Base-by-base conservation (phyloP, 1,284 basidiomycete species). In the Ustilago curta region DNA sequence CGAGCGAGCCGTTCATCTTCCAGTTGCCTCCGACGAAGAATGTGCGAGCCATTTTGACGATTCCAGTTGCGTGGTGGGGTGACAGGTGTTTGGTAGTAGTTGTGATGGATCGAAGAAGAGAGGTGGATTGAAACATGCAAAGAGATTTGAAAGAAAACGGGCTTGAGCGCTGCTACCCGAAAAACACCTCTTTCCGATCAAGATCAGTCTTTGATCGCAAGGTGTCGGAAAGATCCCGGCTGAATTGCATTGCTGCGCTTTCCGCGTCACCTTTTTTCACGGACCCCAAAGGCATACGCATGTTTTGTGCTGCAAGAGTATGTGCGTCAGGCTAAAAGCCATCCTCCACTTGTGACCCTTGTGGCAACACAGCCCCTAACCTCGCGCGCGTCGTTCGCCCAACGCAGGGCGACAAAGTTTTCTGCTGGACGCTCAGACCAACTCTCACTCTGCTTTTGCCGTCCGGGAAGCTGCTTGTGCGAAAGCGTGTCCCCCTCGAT, bases 1-100 rank as follows among this genome's bases (percentile, higher is more conserved):
- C 75, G 42, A 84, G 40, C 37, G 83, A 81, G 68, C 83, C 83
- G 80, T 84, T 84, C 83, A 84, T 84, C 78, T 84, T 83, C 80
- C 80, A 83, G 78, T 83, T 83, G 47, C 82, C 82, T 40, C 82
- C 82, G 55, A 80, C 78, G 61, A 80, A 82, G 74, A 81, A 79
- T 68, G 74, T 79, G 53, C 73, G 80, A 54, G 79, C 61, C 79
- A 79, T 82, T 50, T 47, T 77, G 57, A 31, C 55, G 18, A 35
- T 11, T 16, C 6, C 27, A 39, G 42, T 21, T 27, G 27, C 31
- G 45, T n/a, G 27, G 44, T 16, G 18, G 44, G 32, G 40, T 19
- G 25, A 27, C 4, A 8, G 31, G 29, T 9, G 14, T 14, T 29
- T 31, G 50, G 48, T 54, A 12, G 23, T 49, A 42, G 35, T 51